Evolutionary conservation across 257 asterid genomes (phyloP).

Genomic region (Anisodus tanguticus): DNA sequence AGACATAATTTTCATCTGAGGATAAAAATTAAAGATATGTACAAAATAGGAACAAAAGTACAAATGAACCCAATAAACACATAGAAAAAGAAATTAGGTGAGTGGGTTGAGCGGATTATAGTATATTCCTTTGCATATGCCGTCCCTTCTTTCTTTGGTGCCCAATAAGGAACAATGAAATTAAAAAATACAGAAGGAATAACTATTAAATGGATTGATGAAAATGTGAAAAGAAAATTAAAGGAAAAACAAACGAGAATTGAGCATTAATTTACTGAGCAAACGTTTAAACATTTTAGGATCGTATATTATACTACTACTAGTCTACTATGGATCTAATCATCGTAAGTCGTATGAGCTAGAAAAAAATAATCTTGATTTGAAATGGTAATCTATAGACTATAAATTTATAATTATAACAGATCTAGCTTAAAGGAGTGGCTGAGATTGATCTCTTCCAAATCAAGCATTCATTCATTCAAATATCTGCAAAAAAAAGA

Average conservation of each 20-base stretch:
- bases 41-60: too few relatives aligned
- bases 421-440: neutral
- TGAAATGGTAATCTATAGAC: neutral
- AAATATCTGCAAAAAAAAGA: neutral
- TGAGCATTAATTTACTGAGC: neutral
- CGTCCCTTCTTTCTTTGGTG: neutral
- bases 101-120: neutral
- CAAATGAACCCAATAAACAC: too few relatives aligned
- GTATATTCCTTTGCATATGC: constrained; percentile 5
- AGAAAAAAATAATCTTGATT: neutral
- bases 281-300: neutral
- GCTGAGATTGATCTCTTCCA: constrained; percentile 21
- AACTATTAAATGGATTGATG: neutral
- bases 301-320: neutral
- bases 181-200: neutral
- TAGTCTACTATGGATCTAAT: too few relatives aligned
- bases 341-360: neutral
- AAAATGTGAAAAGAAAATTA: neutral
- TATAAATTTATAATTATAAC: neutral
- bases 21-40: too few relatives aligned
- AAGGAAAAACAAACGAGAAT: neutral
- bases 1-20: too few relatives aligned
- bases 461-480: constrained; percentile 9
- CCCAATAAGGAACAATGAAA: neutral
- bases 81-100: neutral